These are phyloP conservation scores for Silybum marianum DNA, from an alignment of 129 eudicot species.

Conservation along the genomic window DNA sequence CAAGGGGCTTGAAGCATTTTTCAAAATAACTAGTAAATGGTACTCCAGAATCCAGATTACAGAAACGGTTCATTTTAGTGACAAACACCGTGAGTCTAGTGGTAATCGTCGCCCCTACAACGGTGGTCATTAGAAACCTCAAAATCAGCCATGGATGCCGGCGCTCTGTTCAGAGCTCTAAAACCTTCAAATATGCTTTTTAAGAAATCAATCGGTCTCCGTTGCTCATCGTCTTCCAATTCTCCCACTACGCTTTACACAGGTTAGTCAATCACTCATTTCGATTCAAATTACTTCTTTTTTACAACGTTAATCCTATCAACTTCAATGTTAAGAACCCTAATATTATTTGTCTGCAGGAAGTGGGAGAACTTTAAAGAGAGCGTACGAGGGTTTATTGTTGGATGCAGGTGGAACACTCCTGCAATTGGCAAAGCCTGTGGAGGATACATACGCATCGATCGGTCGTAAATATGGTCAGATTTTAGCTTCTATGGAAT, in stretches of 20 bases:
- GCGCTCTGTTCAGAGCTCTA: conserved; percentile 46
- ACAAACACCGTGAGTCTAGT: conserved; percentile 26
- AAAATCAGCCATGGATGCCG: conserved; percentile 45
- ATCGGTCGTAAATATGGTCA: conserved; percentile 85
- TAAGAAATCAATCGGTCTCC: conserved; percentile 30
- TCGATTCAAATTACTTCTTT: not conserved
- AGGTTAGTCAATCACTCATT: conserved; percentile 34
- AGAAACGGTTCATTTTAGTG: conserved; percentile 11
- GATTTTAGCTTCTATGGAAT: conserved; percentile 9
- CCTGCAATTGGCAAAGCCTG: conserved; percentile 82
- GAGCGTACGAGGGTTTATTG: conserved; percentile 72
- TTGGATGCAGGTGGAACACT: conserved; percentile 98
- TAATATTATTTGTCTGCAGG: conserved; percentile 14
- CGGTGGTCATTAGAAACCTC: conserved; percentile 10
- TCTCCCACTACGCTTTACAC: conserved; percentile 38
- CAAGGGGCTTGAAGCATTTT: not conserved
- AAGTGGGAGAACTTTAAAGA: conserved; percentile 33
- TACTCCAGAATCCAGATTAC: not conserved
- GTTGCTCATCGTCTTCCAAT: conserved; percentile 36
- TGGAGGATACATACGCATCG: conserved; percentile 58
- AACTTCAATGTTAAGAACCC: not conserved
- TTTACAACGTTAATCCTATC: not conserved
- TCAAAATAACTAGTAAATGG: not conserved
- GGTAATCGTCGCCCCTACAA: conserved; percentile 26
- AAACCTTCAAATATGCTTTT: conserved; percentile 45